A percentile compares a stretch with the other conserved stretches of the same genome.
phyloP scores from a whole-genome alignment of 768 basidiomycete genomes.

The Xerocomellus amylosporus region DNA sequence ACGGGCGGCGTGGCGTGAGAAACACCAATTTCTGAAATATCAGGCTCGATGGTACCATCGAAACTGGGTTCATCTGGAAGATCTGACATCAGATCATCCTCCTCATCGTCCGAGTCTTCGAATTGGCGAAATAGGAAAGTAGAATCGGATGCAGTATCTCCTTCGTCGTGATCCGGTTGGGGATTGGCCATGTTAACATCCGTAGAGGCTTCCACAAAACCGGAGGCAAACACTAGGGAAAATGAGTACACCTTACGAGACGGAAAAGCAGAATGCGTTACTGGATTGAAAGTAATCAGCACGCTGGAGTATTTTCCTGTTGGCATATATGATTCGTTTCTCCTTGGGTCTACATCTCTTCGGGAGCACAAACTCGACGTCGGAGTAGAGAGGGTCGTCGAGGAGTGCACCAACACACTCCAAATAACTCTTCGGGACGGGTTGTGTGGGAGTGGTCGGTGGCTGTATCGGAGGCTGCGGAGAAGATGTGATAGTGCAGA shows the following conservation, averaged over 20 bases:
- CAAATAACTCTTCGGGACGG: conserved; percentile 65
- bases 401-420: conserved; percentile 71
- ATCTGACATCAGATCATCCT: conserved; percentile 42
- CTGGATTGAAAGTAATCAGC: conserved; percentile 80
- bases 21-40: conserved; percentile 11
- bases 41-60: conserved; percentile 26
- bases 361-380: conserved; percentile 78
- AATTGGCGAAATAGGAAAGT: conserved; percentile 35
- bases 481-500: conserved; percentile 74
- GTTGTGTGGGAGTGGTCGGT: conserved; percentile 43
- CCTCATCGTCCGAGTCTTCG: conserved; percentile 54
- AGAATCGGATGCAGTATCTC: conserved; percentile 52
- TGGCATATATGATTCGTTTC: conserved; percentile 58
- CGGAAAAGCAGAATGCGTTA: conserved; percentile 27
- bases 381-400: conserved; percentile 81
- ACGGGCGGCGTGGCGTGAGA: not conserved
- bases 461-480: conserved; percentile 49
- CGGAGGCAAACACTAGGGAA: conserved; percentile 65
- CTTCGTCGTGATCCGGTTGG: conserved; percentile 32
- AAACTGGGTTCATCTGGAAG: conserved; percentile 33
- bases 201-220: conserved; percentile 58
- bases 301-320: conserved; percentile 61
- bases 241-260: not conserved
- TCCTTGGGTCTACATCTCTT: conserved; percentile 38
- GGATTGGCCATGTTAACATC: conserved; percentile 28